Conservation (phyloP, 805 yeast genomes). For the Wickerhamomyces hampshirensis region DNA sequence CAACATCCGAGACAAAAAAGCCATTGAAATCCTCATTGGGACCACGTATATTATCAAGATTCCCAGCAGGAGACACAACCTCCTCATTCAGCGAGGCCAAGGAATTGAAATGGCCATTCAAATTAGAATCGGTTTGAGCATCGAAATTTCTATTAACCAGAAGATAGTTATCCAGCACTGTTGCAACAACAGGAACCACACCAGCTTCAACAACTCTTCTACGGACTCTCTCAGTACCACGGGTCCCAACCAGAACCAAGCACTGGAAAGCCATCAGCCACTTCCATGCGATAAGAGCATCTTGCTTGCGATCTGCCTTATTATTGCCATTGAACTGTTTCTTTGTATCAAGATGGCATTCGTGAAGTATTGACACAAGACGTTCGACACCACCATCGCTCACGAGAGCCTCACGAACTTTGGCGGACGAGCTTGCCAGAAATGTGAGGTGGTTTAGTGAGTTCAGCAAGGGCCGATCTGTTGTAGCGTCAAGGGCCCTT, state of each 20-base stretch:
- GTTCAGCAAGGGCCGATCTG: slow-evolving; percentile 85
- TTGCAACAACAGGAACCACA: slow-evolving; percentile 83
- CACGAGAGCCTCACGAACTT: slow-evolving; percentile 86
- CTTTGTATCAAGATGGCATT: slow-evolving; percentile 39
- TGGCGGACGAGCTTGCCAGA: slow-evolving; percentile 77
- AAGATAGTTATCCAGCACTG: slow-evolving; percentile 84
- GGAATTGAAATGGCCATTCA: slow-evolving; percentile 4
- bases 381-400: slow-evolving; percentile 91
- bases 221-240: slow-evolving; percentile 86
- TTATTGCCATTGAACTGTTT: slow-evolving; percentile 19
- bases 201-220: slow-evolving; percentile 89
- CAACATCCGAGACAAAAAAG: too few species aligned
- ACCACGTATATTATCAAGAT: too few species aligned
- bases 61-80: neutral
- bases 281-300: slow-evolving; percentile 82
- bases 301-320: slow-evolving; percentile 30
- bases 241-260: slow-evolving; percentile 81
- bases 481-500: slow-evolving; percentile 86
- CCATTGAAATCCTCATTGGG: neutral
- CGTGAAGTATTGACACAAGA: slow-evolving; percentile 77
- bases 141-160: slow-evolving; percentile 33
- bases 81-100: neutral
- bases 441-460: slow-evolving; percentile 87
- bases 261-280: slow-evolving; percentile 96
- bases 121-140: slow-evolving; percentile 10